Evolutionary conservation across 2,329 filamentous ascomycete genomes (phyloP).

Genomic region (Hypoxylon sp.): DNA sequence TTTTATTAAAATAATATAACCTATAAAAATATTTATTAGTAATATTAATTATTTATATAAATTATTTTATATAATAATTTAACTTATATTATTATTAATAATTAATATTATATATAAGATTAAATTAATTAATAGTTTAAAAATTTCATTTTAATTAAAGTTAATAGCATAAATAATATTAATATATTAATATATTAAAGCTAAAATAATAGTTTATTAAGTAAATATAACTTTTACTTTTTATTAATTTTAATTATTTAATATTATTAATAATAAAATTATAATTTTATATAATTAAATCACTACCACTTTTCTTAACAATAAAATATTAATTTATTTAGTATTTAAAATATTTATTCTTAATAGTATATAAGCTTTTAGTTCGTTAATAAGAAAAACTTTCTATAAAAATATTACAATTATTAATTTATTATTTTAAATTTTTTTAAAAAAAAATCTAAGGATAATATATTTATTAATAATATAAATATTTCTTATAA

Average conservation of each 20-base stretch:
- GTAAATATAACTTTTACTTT: neutral
- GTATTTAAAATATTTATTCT: neutral
- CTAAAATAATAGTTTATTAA: neutral
- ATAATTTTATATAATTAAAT: neutral
- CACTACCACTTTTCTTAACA: neutral
- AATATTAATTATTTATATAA: neutral
- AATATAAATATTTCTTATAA: neutral
- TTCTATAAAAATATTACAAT: neutral
- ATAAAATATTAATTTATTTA: neutral
- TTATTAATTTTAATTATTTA: neutral
- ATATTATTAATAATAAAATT: neutral
- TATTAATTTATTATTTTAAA: neutral
- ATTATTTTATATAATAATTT: conserved; percentile 3
- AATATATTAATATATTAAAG: neutral
- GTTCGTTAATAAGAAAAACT: neutral
- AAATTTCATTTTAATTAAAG: neutral
- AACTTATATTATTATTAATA: neutral
- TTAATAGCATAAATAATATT: neutral
- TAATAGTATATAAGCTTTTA: neutral
- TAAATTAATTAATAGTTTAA: neutral
- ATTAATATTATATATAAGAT: neutral
- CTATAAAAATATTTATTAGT: conserved; percentile 3
- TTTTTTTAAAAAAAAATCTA: neutral
- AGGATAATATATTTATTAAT: neutral
- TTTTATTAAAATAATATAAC: neutral